Evolutionary conservation across 2,329 filamentous ascomycete genomes (phyloP).

Genomic region (Pyrenophora seminiperda): DNA sequence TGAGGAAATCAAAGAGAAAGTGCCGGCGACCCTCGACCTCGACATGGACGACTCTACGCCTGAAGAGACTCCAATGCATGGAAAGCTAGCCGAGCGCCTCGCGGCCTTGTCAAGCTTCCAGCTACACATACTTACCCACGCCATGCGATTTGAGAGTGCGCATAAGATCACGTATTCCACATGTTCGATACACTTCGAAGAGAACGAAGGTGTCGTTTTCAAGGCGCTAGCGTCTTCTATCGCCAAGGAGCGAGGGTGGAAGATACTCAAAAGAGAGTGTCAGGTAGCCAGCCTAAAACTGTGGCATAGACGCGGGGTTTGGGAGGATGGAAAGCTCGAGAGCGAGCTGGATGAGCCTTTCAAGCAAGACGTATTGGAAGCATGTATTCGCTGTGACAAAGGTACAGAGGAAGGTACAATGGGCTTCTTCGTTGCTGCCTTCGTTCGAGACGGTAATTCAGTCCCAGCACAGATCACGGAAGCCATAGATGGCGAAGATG

Average conservation of each 20-base stretch:
- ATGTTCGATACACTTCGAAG: slow-evolving; percentile 83
- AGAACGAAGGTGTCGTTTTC: slow-evolving; percentile 86
- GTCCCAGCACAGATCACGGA: slow-evolving; percentile 2
- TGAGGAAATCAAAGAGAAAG: slow-evolving; percentile 9
- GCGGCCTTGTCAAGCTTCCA: slow-evolving; percentile 80
- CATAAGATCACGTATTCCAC: slow-evolving; percentile 86
- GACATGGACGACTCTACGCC: slow-evolving; percentile 39
- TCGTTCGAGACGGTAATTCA: slow-evolving; percentile 63
- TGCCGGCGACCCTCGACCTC: slow-evolving; percentile 23
- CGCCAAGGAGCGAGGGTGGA: slow-evolving; percentile 74
- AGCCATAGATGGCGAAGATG: slow-evolving; percentile 28
- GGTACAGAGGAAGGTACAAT: slow-evolving; percentile 83
- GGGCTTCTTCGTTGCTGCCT: slow-evolving; percentile 94
- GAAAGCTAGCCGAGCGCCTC: slow-evolving; percentile 61
- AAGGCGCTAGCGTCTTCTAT: slow-evolving; percentile 70
- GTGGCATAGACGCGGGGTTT: slow-evolving; percentile 68
- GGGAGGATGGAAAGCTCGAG: slow-evolving; percentile 48
- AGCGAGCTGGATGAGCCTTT: slow-evolving; percentile 49
- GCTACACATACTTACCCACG: slow-evolving; percentile 78
- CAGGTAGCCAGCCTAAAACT: slow-evolving; percentile 76
- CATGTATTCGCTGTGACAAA: slow-evolving; percentile 81
- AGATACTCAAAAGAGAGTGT: slow-evolving; percentile 69
- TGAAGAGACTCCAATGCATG: slow-evolving; percentile 48
- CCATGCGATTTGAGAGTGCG: slow-evolving; percentile 73
- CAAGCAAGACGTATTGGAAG: slow-evolving; percentile 62